Base-by-base conservation (phyloP, 441 rosid genomes). In the Arabidopsis hybrid region DNA sequence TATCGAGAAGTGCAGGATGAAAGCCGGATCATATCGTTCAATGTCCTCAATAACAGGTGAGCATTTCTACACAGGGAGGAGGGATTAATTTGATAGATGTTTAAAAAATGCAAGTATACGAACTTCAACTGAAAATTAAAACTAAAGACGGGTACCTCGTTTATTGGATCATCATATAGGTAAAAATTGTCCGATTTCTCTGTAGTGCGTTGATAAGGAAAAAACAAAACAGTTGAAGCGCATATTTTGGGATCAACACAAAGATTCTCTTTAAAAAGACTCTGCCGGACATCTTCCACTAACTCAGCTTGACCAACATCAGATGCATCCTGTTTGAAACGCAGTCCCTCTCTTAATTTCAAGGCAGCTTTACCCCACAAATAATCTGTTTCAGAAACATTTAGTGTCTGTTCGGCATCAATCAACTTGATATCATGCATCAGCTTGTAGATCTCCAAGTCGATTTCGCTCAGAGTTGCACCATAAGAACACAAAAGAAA, bases 401-500 rank as follows among this genome's bases (percentile, higher is more conserved):
- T 78, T 63, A 82, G 79, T 36, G 59, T 62, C 43, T 75, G 71
- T 7, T 84, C 77, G 26, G 61, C 79, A 69, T 82, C 91, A 50
- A 78, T 73, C 36, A 77, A 73, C 82, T 89, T 91, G 61, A 93
- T 87, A 77, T 79, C 89, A 80, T 57, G 84, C 89, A 91, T 80
- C 73, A 93, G 53, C 79, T 68, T 78, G 81, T 83, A 86, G 67
- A 95, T 82, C 89, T 90, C 96, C 82, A 85, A 38, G 85, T 95
- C 98, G 75, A 82, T 79, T 71, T 90, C 88, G 81, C 90, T 49
- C 6, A 90, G 83, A 10, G 97, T 93, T 64, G 95, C 99, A 77
- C 93, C 91, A 83, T 95, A 95, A 59, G 97, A 90, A 84, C 91
- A 85, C 81, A 89, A 81, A 77, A 95, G 92, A 82, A 93, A 84